Evolutionary conservation across 768 basidiomycete genomes (phyloP).

Genomic region (Serendipita sp.): DNA sequence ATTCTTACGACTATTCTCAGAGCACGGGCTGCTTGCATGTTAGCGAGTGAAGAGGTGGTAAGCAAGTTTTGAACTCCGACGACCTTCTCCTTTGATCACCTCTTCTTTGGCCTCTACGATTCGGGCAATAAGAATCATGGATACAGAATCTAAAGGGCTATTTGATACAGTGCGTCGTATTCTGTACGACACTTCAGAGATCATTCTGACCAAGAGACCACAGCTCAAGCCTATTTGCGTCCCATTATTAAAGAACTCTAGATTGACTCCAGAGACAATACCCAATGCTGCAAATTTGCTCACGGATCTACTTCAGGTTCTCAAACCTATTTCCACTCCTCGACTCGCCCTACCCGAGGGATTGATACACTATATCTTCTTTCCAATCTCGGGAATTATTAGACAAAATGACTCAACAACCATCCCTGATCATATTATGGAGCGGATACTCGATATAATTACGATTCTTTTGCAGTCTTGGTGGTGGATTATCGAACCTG

Average conservation of each 20-base stretch:
- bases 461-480: conserved; percentile 46
- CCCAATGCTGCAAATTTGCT: conserved; percentile 35
- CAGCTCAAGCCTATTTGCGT: conserved; percentile 62
- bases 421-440: conserved; percentile 67
- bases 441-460: conserved; percentile 48
- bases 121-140: background rate
- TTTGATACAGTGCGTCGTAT: background rate
- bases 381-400: conserved; percentile 72
- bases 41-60: background rate
- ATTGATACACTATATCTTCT: conserved; percentile 70
- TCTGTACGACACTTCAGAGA: too few relatives aligned
- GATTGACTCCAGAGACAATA: conserved; percentile 39
- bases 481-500: conserved; percentile 69
- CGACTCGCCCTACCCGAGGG: conserved; percentile 30
- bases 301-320: conserved; percentile 29
- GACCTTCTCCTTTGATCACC: background rate
- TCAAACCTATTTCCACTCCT: conserved; percentile 28
- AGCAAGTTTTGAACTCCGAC: background rate
- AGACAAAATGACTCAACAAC: conserved; percentile 50
- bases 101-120: too few relatives aligned
- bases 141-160: background rate
- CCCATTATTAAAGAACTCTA: conserved; percentile 54
- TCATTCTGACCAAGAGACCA: background rate
- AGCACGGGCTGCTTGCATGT: background rate
- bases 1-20: background rate